Percentiles rank a stretch among this genome's conserved stretches.
These are phyloP conservation scores for Xylaria castorea DNA, from an alignment of 495 filamentous ascomycete species.

Conservation along the genomic window DNA sequence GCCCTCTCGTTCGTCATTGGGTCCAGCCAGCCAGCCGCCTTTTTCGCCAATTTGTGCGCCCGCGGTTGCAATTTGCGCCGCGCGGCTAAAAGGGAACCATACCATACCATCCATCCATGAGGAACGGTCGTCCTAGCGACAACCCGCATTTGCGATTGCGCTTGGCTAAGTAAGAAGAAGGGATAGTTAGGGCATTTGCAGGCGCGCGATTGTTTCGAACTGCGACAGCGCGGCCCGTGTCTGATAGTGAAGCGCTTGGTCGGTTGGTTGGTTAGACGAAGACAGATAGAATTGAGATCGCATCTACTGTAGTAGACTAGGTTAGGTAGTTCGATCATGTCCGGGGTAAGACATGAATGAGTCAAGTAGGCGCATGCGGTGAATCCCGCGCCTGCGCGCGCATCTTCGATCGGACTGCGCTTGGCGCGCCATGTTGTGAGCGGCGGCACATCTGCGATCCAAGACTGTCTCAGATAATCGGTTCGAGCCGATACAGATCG, in stretches of 20 bases:
- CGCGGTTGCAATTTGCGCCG: constrained; percentile 4
- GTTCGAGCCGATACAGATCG: neutral
- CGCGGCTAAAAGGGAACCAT: neutral
- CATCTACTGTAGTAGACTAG: neutral
- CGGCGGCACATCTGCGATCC: neutral
- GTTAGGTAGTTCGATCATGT: neutral
- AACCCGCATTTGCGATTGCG: neutral
- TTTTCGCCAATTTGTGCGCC: neutral
- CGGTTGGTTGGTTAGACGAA: neutral
- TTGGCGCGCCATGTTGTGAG: neutral
- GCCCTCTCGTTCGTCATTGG: constrained; percentile 14
- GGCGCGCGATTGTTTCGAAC: constrained; percentile 6
- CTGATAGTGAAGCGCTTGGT: neutral
- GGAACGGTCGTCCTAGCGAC: neutral
- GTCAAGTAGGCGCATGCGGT: neutral
- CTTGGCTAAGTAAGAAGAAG: neutral
- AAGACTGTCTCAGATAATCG: constrained; percentile 9
- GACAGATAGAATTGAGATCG: neutral
- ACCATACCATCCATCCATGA: neutral
- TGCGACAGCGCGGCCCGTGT: neutral
- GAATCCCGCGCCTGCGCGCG: neutral
- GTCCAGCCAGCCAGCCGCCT: neutral
- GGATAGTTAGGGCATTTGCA: neutral
- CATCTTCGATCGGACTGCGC: neutral
- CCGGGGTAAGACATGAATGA: constrained; percentile 7